Evolutionary conservation across 2,329 filamentous ascomycete species (phyloP).

Genomic region (Colletotrichum acutatum): DNA sequence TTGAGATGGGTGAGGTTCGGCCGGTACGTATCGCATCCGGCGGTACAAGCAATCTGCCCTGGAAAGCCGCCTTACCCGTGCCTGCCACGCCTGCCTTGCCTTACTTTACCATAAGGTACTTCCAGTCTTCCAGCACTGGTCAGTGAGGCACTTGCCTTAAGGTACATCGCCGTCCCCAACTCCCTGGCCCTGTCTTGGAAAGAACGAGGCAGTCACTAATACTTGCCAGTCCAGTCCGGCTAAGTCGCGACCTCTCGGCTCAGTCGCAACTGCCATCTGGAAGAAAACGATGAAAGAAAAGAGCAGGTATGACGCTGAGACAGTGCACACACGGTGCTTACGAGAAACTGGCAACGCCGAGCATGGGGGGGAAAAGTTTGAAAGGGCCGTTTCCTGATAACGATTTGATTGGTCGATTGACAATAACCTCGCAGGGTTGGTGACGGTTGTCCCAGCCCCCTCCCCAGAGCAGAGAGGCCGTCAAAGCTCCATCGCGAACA

Average conservation of each 20-base stretch:
- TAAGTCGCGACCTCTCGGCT: not conserved
- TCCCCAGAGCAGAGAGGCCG: not conserved
- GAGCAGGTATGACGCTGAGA: conserved; percentile 18
- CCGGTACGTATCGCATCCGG: conserved; percentile 1
- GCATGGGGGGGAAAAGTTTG: conserved; percentile 11
- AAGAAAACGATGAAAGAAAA: not conserved
- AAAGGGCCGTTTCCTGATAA: conserved; percentile 34
- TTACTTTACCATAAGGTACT: not conserved
- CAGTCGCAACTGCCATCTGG: not conserved
- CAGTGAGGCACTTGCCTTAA: too few species aligned
- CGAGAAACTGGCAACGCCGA: not conserved
- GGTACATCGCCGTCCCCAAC: not conserved
- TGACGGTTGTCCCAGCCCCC: conserved; percentile 21
- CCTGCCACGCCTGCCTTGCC: not conserved
- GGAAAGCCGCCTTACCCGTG: conserved; percentile 4
- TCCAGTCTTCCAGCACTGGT: too few species aligned
- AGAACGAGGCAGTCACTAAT: not conserved
- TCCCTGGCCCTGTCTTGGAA: not conserved
- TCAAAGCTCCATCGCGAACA: conserved; percentile 29
- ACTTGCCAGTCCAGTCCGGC: not conserved
- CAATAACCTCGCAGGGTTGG: not conserved
- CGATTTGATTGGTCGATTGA: conserved; percentile 19
- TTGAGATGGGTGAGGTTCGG: not conserved
- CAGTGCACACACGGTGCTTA: conserved; percentile 20
- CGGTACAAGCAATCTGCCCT: not conserved